phyloP scores from a whole-genome alignment of 1,284 basidiomycete species.

The Ganoderma boninense region DNA sequence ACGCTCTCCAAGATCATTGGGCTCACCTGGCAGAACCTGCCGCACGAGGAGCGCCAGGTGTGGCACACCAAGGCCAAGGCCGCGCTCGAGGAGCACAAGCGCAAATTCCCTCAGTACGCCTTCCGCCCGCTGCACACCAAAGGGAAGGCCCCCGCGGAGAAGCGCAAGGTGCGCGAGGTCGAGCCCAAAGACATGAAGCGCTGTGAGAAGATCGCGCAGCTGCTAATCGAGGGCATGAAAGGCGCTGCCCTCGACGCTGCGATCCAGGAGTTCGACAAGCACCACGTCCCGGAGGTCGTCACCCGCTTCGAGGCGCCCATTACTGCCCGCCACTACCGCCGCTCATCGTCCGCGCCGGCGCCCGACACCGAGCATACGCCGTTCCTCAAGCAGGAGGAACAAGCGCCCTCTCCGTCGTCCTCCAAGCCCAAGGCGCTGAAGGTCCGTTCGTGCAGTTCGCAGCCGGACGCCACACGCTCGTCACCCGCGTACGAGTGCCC shows the following conservation, averaged over 20 bases:
- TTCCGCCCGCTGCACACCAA: slow-evolving; percentile 70
- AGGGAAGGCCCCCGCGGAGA: slow-evolving; percentile 51
- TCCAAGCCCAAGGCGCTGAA: slow-evolving; percentile 30
- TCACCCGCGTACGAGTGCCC: slow-evolving; percentile 26
- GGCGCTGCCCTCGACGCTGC: slow-evolving; percentile 74
- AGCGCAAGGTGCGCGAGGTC: slow-evolving; percentile 70
- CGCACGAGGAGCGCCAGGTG: slow-evolving; percentile 71
- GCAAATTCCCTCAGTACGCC: slow-evolving; percentile 74
- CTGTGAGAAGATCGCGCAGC: slow-evolving; percentile 80
- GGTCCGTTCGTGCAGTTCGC: slow-evolving; percentile 45
- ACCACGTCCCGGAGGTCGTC: slow-evolving; percentile 69
- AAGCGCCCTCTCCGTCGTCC: slow-evolving; percentile 25
- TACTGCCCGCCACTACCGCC: slow-evolving; percentile 65
- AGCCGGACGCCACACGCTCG: slow-evolving; percentile 36
- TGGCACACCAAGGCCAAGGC: slow-evolving; percentile 75
- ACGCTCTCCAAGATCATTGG: slow-evolving; percentile 63
- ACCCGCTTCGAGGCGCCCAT: slow-evolving; percentile 78
- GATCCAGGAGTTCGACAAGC: slow-evolving; percentile 76
- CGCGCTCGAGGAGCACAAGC: slow-evolving; percentile 72
- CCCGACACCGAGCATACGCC: slow-evolving; percentile 43
- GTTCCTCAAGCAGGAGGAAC: slow-evolving; percentile 35
- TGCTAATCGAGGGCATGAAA: slow-evolving; percentile 78
- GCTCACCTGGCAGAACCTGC: slow-evolving; percentile 77
- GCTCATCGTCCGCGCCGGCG: slow-evolving; percentile 57
- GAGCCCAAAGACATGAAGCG: slow-evolving; percentile 75